Base-by-base conservation (phyloP, 345 rosid species). In the Corchorus capsularis region DNA sequence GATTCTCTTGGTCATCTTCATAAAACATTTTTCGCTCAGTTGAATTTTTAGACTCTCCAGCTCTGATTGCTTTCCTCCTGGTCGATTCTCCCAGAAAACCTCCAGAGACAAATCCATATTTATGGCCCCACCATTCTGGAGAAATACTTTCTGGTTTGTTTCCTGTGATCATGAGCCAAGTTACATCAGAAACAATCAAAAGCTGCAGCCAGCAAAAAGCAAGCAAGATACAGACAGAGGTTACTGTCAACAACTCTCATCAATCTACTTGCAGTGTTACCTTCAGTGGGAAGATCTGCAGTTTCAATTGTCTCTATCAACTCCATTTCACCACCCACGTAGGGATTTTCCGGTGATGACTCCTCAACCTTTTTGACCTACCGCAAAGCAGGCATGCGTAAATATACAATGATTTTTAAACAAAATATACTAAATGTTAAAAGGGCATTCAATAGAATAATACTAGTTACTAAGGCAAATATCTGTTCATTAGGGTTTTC, bases 1-100 rank as follows among this genome's bases (percentile, higher is more conserved):
- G 97, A 84, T 92, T 92, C 92, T 93, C 99, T 85, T 96, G 99
- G 84, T 94, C 99, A 66, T 94, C 90, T 87, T 96, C 99, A 71
- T 72, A 82, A 81, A 96, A 96, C 60, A 81, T 85, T 75, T 80
- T 85, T 78, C 99, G 92, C 86, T 83, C 76, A 15, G 71, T 76
- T 74, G 43, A 20, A 20, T 79, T 78, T 39, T 76, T 75, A 78
- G 82, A 59, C 60, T 82, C 83, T 72, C 82, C 85, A 46, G 71
- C 73, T 41, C 73, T 75, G 17, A 15, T 72, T 63, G 83, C 81
- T 77, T 87, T 94, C 86, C 76, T 92, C 76, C 81, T 83, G 34
- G 89, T 80, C 68, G 72, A 73, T 60, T 94, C 91, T 70, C 99
- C 99, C 80, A 96, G 98, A 78, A 90, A 88, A 63, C 99, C 97